Evolutionary conservation across 2,329 filamentous ascomycete genomes (phyloP).

Genomic region (Parafenestella ontariensis): DNA sequence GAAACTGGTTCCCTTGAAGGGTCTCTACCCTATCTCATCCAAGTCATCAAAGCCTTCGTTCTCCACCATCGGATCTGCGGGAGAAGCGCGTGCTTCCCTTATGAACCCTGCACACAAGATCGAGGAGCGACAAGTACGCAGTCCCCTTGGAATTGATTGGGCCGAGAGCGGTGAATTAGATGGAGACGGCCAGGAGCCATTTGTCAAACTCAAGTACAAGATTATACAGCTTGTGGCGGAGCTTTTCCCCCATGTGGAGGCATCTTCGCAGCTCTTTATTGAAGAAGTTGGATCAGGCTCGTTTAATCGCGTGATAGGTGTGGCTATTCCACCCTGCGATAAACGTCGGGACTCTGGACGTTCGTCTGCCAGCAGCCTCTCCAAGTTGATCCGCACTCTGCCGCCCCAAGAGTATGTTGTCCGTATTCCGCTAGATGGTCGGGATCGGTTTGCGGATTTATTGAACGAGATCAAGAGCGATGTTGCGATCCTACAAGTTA

Average conservation of each 20-base stretch:
- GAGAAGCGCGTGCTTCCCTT: background rate
- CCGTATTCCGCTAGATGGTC: conserved; percentile 5
- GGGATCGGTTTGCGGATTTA: background rate
- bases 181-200: background rate
- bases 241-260: background rate
- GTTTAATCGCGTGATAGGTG: conserved; percentile 29
- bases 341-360: background rate
- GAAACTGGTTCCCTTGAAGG: background rate
- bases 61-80: background rate
- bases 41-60: background rate
- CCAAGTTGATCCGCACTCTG: background rate
- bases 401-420: conserved; percentile 7
- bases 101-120: background rate
- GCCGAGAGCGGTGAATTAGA: background rate
- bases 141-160: background rate
- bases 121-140: background rate
- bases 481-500: background rate
- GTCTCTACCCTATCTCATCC: background rate
- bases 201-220: background rate
- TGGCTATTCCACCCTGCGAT: conserved; percentile 1
- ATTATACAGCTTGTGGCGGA: conserved; percentile 4
- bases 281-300: conserved; percentile 28
- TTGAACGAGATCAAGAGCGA: background rate
- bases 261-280: conserved; percentile 1
- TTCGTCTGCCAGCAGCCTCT: background rate